A percentile compares a stretch with the other conserved stretches of the same genome.
Conservation (phyloP, 2,329 filamentous ascomycete species). For the Blastomyces parvus region DNA sequence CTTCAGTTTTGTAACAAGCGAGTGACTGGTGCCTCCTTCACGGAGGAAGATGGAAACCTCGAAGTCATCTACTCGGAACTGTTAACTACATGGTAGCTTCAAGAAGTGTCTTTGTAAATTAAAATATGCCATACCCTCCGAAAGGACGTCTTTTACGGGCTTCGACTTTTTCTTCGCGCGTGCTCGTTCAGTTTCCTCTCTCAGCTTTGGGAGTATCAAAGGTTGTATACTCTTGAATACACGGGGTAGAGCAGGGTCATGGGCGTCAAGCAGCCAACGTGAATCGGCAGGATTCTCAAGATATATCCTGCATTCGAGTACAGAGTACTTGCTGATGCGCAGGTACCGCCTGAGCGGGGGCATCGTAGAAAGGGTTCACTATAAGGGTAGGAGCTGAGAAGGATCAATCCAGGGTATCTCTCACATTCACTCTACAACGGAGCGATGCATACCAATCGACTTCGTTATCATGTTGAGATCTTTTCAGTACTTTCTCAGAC, state of each 20-base stretch:
- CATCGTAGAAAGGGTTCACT: conserved; percentile 45
- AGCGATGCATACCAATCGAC: not conserved
- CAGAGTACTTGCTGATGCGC: conserved; percentile 83
- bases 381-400: not conserved
- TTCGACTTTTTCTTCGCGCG: conserved; percentile 64
- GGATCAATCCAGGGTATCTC: not conserved
- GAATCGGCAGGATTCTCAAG: conserved; percentile 79
- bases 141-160: conserved; percentile 77
- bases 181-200: conserved; percentile 64
- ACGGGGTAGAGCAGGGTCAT: conserved; percentile 65
- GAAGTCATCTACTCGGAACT: conserved; percentile 64
- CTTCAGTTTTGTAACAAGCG: conserved; percentile 78
- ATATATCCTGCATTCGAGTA: conserved; percentile 94
- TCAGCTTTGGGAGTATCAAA: conserved; percentile 78
- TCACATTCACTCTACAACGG: not conserved
- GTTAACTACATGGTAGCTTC: conserved; percentile 1
- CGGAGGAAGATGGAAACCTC: conserved; percentile 91
- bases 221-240: conserved; percentile 80
- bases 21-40: conserved; percentile 74
- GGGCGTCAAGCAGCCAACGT: conserved; percentile 73
- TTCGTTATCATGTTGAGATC: not conserved
- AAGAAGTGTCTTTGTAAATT: not conserved
- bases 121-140: conserved; percentile 51
- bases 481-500: not conserved
- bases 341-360: conserved; percentile 82